Percentiles rank a stretch among this genome's conserved stretches.
Evolutionary conservation across 495 filamentous ascomycete genomes (phyloP).

Genomic region (Usnea hakonensis): DNA sequence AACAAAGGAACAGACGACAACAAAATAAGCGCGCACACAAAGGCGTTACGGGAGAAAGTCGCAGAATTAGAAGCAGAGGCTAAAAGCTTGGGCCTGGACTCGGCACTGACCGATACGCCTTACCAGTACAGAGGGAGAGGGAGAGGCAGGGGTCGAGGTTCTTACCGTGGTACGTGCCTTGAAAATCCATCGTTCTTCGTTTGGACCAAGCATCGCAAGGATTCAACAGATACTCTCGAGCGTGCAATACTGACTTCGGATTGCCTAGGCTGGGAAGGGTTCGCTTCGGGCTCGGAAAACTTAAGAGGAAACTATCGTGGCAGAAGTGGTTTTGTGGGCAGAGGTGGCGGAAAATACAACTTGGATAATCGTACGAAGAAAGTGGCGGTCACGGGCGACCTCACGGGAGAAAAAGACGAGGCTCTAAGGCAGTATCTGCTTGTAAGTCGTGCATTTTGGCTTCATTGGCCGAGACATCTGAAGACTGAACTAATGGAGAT

Average conservation of each 20-base stretch:
- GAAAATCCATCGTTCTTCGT: background rate
- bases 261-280: conserved; percentile 29
- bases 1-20: conserved; percentile 27
- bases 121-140: conserved; percentile 27
- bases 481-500: conserved; percentile 9
- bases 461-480: background rate
- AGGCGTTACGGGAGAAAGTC: conserved; percentile 67
- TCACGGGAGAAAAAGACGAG: conserved; percentile 69
- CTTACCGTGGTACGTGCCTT: conserved; percentile 28
- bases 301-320: conserved; percentile 42
- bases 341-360: conserved; percentile 56
- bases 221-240: background rate
- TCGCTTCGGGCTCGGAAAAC: conserved; percentile 31
- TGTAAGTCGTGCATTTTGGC: conserved; percentile 45
- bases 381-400: conserved; percentile 63
- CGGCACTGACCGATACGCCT: conserved; percentile 29
- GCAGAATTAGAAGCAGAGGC: conserved; percentile 82
- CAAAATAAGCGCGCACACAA: conserved; percentile 51
- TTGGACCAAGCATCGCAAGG: background rate
- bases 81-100: conserved; percentile 66
- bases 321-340: conserved; percentile 40
- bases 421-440: conserved; percentile 76
- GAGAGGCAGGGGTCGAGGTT: conserved; percentile 29
- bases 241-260: background rate
- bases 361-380: conserved; percentile 82